Evolutionary conservation across 345 rosid species (phyloP), one percentile per base, ranked within the genome.

Genomic region (Eucalyptus pauciflora): DNA sequence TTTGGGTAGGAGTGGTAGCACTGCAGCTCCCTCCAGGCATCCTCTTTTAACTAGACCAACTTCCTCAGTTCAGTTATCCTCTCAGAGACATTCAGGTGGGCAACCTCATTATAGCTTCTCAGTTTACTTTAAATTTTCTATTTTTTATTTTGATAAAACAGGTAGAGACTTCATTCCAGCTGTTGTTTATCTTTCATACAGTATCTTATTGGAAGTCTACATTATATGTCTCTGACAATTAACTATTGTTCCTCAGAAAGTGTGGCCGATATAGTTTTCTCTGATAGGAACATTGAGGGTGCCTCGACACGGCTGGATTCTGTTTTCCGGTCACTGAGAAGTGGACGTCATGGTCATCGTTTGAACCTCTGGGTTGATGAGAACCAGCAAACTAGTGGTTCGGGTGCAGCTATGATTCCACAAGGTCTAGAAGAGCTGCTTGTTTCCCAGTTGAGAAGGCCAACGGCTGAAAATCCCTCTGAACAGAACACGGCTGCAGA

Each of bases 341-440:
- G 92, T 94, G 98, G 97, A 51, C 98, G 97, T 83, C 98, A 94
- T 88, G 96, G 98, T 15, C 95, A 95, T 88, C 99, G 96, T 86
- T 90, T 96, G 95, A 96, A 96, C 92, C 90, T 96, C 92, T 97
- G 99, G 99, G 94, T 92, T 90, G 98, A 97, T 94, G 98, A 95
- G 64, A 97, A 91, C 91, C 99, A 94, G 90, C 98, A 91, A 89
- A 92, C 90, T 89, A 94, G 94, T 92, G 98, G 98, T 88, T 94
- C 99, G 27, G 94, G 90, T 94, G 92, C 96, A 86, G 92, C 99
- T 91, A 90, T 90, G 24, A 89, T 97, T 87, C 98, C 99, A 41
- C 97, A 92, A 89, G 99, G 96, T 87, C 98, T 97, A 90, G 99
- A 97, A 93, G 99, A 97, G 85, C 91, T 96, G 91, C 97, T 97